Percentiles rank a stretch among this genome's conserved stretches.
phyloP scores from a whole-genome alignment of 2,329 filamentous ascomycete species.

The Chalara sp. region DNA sequence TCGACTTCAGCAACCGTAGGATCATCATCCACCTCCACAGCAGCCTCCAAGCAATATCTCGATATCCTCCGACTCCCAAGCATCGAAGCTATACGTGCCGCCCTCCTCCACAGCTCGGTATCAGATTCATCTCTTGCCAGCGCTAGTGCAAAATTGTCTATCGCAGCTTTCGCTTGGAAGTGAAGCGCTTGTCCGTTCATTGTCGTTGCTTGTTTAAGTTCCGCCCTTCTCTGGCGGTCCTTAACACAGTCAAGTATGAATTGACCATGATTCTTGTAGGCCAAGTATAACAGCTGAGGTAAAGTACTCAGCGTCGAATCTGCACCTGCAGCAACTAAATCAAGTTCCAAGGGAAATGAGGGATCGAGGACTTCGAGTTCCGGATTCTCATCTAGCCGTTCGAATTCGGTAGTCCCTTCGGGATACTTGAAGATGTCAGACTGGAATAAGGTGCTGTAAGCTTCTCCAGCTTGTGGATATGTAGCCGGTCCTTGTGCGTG shows the following conservation, averaged over 20 bases:
- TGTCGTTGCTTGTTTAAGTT: slow-evolving; percentile 20
- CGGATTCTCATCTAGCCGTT: slow-evolving; percentile 56
- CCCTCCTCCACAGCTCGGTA: slow-evolving; percentile 57
- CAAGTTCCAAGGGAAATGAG: slow-evolving; percentile 42
- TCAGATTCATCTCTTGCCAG: slow-evolving; percentile 61
- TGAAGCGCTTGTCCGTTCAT: slow-evolving; percentile 30
- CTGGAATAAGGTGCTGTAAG: slow-evolving; percentile 78
- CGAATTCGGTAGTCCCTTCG: slow-evolving; percentile 79
- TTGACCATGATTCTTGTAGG: slow-evolving; percentile 93
- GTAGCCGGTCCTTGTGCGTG: slow-evolving; percentile 79
- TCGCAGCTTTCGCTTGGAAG: slow-evolving; percentile 32
- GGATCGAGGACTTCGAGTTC: slow-evolving; percentile 42
- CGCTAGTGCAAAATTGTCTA: slow-evolving; percentile 51
- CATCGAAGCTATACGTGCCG: slow-evolving; percentile 51
- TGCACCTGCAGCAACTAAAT: slow-evolving; percentile 51
- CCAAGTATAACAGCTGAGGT: slow-evolving; percentile 83
- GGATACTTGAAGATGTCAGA: slow-evolving; percentile 93
- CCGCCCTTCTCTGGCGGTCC: slow-evolving; percentile 38
- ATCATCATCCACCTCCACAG: slow-evolving; percentile 61
- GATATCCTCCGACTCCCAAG: slow-evolving; percentile 50
- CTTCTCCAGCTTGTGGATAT: slow-evolving; percentile 69
- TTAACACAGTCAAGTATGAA: slow-evolving; percentile 75
- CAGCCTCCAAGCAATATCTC: slow-evolving; percentile 58
- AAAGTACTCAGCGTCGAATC: slow-evolving; percentile 75
- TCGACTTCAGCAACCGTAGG: slow-evolving; percentile 55